These are phyloP conservation scores for Pseudogymnoascus sp. DNA, from an alignment of 2,329 filamentous ascomycete genomes.

Conservation along the genomic window DNA sequence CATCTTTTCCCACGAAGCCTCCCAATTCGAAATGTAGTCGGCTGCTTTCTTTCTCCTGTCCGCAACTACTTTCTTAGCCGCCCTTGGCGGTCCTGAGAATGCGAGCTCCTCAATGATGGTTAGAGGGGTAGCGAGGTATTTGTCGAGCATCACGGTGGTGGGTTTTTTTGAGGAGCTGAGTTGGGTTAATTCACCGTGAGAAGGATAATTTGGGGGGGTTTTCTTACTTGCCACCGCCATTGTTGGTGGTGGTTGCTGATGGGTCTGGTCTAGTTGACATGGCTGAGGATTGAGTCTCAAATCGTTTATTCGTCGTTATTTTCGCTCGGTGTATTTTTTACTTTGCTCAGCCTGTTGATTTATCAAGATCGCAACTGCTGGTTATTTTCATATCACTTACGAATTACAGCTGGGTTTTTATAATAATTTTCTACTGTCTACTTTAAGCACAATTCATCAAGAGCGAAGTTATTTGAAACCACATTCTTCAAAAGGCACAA, in stretches of 20 bases:
- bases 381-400: background rate
- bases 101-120: background rate
- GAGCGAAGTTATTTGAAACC: background rate
- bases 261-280: background rate
- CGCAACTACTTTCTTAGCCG: background rate
- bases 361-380: background rate
- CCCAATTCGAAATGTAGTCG: background rate
- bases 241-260: background rate
- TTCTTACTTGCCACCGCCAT: background rate
- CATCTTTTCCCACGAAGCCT: background rate
- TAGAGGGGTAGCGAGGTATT: background rate
- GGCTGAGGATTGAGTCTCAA: background rate
- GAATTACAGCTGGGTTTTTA: background rate
- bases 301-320: background rate
- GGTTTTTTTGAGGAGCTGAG: background rate
- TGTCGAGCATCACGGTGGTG: background rate
- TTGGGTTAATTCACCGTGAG: background rate
- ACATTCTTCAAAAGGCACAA: background rate
- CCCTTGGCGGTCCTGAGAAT: background rate
- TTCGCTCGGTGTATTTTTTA: background rate
- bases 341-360: background rate
- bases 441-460: background rate
- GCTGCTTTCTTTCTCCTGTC: background rate
- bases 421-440: background rate
- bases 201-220: background rate